These are phyloP conservation scores for Rhodomyrtus psidioides DNA, from an alignment of 441 rosid species.

Conservation along the genomic window DNA sequence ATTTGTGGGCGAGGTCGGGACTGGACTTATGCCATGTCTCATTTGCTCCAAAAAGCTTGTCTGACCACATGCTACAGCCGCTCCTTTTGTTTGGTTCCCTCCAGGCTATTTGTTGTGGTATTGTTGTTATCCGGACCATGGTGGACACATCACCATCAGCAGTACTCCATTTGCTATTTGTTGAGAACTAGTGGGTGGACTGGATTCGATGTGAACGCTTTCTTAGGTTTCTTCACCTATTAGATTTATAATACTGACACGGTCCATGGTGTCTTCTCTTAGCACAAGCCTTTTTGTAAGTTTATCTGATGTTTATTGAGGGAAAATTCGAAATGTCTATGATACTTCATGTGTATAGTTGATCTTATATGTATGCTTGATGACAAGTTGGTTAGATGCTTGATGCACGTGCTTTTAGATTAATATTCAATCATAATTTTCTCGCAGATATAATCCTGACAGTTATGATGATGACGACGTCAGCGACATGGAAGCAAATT, in stretches of 20 bases:
- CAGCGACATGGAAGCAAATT: slow-evolving; percentile 81
- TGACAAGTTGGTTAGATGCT: neutral
- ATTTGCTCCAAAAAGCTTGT: neutral
- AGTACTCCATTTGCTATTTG: neutral
- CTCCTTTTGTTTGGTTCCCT: neutral
- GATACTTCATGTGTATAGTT: neutral
- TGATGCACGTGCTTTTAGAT: neutral
- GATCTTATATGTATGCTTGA: neutral
- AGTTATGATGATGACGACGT: slow-evolving; percentile 45
- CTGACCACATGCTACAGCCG: neutral
- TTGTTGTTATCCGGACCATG: neutral
- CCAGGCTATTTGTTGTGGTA: neutral
- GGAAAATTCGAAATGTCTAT: neutral
- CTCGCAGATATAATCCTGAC: slow-evolving; percentile 11
- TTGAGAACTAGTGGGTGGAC: neutral
- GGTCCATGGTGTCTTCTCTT: neutral
- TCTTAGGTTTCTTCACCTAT: neutral
- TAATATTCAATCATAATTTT: neutral
- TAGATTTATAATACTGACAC: neutral
- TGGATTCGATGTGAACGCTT: neutral
- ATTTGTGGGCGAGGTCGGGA: neutral
- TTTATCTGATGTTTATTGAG: neutral
- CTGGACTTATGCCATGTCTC: neutral
- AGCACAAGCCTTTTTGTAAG: neutral
- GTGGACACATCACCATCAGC: neutral